Evolutionary conservation across 2,329 filamentous ascomycete species (phyloP).

Genomic region (Aschersonia sp.): DNA sequence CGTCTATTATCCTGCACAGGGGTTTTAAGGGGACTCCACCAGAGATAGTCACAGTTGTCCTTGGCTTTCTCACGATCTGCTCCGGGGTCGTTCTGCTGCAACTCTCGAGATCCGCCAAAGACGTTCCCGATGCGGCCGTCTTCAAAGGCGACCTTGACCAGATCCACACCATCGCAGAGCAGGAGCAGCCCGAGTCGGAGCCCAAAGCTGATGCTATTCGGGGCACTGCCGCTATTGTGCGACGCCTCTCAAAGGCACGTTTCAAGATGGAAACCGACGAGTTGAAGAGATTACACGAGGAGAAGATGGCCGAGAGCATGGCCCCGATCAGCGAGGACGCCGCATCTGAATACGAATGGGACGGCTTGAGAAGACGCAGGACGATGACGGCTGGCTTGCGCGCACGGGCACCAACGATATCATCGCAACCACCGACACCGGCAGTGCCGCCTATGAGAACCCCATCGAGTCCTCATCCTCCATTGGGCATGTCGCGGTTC

Average conservation of each 20-base stretch:
- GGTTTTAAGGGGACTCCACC: slow-evolving; percentile 80
- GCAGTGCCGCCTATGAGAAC: slow-evolving; percentile 9
- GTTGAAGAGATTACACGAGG: slow-evolving; percentile 61
- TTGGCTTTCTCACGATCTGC: slow-evolving; percentile 91
- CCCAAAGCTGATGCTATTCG: slow-evolving; percentile 94
- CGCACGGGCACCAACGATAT: slow-evolving; percentile 10
- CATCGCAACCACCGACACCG: slow-evolving; percentile 11
- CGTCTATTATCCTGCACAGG: slow-evolving; percentile 79
- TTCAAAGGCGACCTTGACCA: slow-evolving; percentile 90
- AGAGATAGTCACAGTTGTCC: slow-evolving; percentile 75
- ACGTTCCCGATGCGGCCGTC: slow-evolving; percentile 84
- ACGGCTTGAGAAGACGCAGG: slow-evolving; percentile 66
- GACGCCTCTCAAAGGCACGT: slow-evolving; percentile 62
- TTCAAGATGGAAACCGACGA: slow-evolving; percentile 71
- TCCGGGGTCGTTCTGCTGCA: slow-evolving; percentile 83
- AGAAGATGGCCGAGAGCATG: slow-evolving; percentile 57
- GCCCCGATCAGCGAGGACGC: slow-evolving; percentile 68
- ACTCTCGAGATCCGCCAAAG: slow-evolving; percentile 95
- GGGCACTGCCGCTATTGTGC: slow-evolving; percentile 74
- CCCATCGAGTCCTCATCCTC: slow-evolving; percentile 15
- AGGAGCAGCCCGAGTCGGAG: slow-evolving; percentile 90
- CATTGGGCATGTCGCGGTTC: slow-evolving; percentile 73
- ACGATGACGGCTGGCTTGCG: slow-evolving; percentile 29
- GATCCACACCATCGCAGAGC: slow-evolving; percentile 85
- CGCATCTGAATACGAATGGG: slow-evolving; percentile 62